Evolutionary conservation across 208 protist species (phyloP).

Genomic region (Trypanosoma rangeli): DNA sequence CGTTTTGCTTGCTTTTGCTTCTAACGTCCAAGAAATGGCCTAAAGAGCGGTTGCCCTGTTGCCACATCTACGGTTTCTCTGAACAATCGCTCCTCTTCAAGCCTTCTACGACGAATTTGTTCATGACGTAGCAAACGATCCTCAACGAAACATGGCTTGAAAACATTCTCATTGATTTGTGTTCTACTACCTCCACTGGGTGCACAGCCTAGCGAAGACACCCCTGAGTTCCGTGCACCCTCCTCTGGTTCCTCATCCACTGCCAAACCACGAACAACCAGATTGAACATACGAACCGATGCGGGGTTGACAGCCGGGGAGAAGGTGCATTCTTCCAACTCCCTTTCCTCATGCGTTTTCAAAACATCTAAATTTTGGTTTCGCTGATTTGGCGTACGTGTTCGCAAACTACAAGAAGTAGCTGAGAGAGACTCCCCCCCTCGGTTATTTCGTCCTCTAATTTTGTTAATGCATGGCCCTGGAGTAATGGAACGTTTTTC

Average conservation of each 20-base stretch:
- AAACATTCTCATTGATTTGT: conserved; percentile 20
- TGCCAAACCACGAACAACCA: conserved; percentile 17
- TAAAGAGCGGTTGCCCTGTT: conserved; percentile 27
- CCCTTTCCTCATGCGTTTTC: conserved; percentile 19
- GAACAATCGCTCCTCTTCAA: conserved; percentile 22
- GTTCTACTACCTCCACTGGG: background rate
- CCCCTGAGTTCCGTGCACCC: background rate
- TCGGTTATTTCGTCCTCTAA: background rate
- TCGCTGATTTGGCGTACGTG: background rate
- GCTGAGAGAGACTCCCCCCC: background rate
- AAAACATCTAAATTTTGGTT: background rate
- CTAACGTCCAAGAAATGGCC: conserved; percentile 36
- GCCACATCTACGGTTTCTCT: conserved; percentile 18
- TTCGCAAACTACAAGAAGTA: background rate
- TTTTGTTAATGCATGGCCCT: conserved; percentile 11
- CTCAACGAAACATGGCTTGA: conserved; percentile 18
- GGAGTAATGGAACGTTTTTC: background rate
- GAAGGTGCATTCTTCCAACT: conserved; percentile 36
- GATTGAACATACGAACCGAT: conserved; percentile 32
- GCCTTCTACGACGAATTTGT: conserved; percentile 21
- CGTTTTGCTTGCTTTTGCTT: background rate
- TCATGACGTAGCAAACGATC: conserved; percentile 31
- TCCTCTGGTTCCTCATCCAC: background rate
- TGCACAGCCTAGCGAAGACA: background rate
- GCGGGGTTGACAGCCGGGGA: conserved; percentile 31